Conservation (phyloP, 164 flowering plant genomes). For the Vitis labrusca region DNA sequence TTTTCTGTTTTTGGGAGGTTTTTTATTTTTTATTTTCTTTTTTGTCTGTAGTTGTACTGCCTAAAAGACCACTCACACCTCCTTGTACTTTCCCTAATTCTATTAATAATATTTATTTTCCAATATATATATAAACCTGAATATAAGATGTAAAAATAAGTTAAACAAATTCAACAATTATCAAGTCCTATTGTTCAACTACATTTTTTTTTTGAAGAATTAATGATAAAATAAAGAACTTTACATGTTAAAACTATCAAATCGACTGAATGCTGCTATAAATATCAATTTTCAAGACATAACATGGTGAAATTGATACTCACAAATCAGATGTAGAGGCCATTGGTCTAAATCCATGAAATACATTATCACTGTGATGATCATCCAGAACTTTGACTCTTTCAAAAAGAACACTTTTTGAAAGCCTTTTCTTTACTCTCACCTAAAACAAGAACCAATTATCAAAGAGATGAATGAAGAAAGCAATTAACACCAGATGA, state of each 20-base stretch:
- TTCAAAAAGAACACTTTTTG: conserved; percentile 54
- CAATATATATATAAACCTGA: too few species aligned
- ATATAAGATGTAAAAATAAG: too few species aligned
- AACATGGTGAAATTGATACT: conserved; percentile 21
- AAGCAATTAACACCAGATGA: neutral
- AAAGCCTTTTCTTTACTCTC: conserved; percentile 50
- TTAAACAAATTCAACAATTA: too few species aligned
- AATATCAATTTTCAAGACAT: neutral
- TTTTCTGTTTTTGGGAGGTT: too few species aligned
- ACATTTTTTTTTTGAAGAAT: too few species aligned
- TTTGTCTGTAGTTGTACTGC: too few species aligned
- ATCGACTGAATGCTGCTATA: neutral
- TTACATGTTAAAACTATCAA: neutral
- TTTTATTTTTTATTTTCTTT: too few species aligned
- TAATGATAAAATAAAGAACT: neutral
- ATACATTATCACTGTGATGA: conserved; percentile 46
- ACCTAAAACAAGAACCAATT: conserved; percentile 24
- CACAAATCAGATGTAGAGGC: conserved; percentile 61
- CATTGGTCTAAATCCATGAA: conserved; percentile 55
- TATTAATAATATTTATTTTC: too few species aligned
- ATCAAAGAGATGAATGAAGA: neutral
- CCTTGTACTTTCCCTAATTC: too few species aligned
- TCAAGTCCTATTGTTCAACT: too few species aligned
- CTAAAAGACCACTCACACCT: too few species aligned
- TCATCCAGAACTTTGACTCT: conserved; percentile 54